Evolutionary conservation across 208 protist genomes (phyloP).

Genomic region (Kentomonas sorsogonicus): DNA sequence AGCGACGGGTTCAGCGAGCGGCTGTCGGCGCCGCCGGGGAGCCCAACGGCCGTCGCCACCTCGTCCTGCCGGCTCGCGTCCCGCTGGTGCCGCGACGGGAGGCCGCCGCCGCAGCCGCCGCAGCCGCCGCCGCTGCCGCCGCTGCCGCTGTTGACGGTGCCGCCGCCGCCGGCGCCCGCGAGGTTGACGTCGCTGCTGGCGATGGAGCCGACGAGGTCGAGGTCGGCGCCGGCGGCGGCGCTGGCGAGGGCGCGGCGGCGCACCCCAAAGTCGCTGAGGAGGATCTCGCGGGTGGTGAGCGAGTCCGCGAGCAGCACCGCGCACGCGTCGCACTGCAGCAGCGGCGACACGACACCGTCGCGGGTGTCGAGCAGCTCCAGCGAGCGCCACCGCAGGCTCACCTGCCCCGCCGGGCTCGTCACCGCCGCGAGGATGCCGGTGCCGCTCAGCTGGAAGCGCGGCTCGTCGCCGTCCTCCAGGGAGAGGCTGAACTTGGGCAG

Average conservation of each 20-base stretch:
- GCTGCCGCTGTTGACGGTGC: not conserved
- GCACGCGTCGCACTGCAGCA: constrained; percentile 58
- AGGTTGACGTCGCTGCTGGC: not conserved
- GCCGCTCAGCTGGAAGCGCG: constrained; percentile 14
- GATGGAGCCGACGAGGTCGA: not conserved
- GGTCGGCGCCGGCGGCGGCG: constrained; percentile 2
- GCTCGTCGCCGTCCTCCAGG: not conserved
- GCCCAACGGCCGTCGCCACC: too few relatives aligned
- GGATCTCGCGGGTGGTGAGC: constrained; percentile 39
- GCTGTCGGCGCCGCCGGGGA: too few relatives aligned
- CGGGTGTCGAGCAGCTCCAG: constrained; percentile 57
- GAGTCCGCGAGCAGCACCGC: constrained; percentile 40
- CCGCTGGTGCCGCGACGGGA: not conserved
- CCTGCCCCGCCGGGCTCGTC: constrained; percentile 19
- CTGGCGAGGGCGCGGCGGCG: constrained; percentile 20
- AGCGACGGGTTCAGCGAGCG: too few relatives aligned
- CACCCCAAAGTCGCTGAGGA: constrained; percentile 48
- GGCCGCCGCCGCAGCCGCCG: not conserved
- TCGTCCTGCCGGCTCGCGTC: constrained; percentile 1
- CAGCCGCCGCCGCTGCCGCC: constrained; percentile 1
- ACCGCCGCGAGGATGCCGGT: constrained; percentile 15
- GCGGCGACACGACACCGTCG: constrained; percentile 30
- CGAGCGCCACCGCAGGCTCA: constrained; percentile 41
- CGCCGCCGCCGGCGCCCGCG: not conserved
- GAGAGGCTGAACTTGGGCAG: constrained; percentile 9